Base-by-base conservation (phyloP, 495 filamentous ascomycete species). In the Penicillium pancosmium region DNA sequence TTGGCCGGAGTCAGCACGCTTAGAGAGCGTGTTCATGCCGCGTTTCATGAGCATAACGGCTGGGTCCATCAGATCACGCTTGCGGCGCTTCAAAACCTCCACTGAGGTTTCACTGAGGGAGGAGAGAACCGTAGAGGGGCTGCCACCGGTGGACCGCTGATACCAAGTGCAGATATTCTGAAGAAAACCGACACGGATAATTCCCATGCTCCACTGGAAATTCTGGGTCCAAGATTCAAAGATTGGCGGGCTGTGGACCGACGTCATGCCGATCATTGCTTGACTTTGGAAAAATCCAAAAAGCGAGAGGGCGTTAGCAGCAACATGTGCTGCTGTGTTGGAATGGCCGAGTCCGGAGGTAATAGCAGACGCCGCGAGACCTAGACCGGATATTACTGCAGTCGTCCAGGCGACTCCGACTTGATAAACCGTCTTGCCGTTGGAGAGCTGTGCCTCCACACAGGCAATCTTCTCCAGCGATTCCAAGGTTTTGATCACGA, bases 171-270 rank as follows among this genome's bases (percentile, higher is more conserved):
- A 86, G 60, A 97, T 91, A 33, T 80, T 77, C 70, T 98, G 91
- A 68, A 98, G 82, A 74, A 98, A 98, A 43, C 80, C 79, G 56
- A 98, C 83, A 52, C 84, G 83, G 67, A 98, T 96, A 67, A 98
- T 93, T 65, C 94, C 94, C 91, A 98, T 95, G 70, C 87, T 93
- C 94, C 94, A 98, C 72, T 93, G 88, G 79, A 98, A 97, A 68
- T 98, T 94, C 78, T 98, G 93, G 1, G 93, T 97, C 94, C 94
- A 98, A 0, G 93, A 82, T 67, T 89, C 83, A 44, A 96, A 94
- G 50, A 96, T 89, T 0, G 94, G 94, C 3, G 94, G 94, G 51
- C 97, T 84, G 23, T 82, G 81, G n/a, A 97, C 87, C 12, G 89
- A 82, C 35, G 85, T 89, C 80, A 97, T 88, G 47, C 93, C 94